Conservation (phyloP, 257 asterid genomes). For the Primulina eburnea region DNA sequence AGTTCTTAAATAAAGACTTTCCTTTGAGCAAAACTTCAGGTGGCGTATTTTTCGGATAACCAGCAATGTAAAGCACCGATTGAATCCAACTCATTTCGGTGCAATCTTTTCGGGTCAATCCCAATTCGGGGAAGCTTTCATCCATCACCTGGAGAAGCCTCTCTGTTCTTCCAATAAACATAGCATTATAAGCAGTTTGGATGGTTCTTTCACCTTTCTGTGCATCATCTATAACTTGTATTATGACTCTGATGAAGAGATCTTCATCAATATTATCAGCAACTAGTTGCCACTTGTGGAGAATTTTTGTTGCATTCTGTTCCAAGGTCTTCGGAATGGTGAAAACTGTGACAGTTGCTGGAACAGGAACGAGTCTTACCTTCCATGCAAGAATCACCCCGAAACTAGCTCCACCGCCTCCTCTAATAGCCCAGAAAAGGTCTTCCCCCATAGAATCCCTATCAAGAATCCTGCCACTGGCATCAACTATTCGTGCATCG, state of each 20-base stretch:
- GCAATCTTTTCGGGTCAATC: slow-evolving; percentile 46
- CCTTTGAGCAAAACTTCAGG: slow-evolving; percentile 61
- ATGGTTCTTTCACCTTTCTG: slow-evolving; percentile 44
- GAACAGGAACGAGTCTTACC: slow-evolving; percentile 51
- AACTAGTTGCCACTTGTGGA: slow-evolving; percentile 59
- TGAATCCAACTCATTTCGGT: slow-evolving; percentile 63
- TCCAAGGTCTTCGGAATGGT: slow-evolving; percentile 51
- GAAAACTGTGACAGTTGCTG: slow-evolving; percentile 50
- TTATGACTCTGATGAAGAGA: slow-evolving; percentile 55
- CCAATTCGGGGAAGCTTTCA: slow-evolving; percentile 52
- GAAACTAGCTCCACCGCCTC: slow-evolving; percentile 64
- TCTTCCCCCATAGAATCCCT: slow-evolving; percentile 60
- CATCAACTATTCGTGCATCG: slow-evolving; percentile 57
- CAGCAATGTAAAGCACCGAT: slow-evolving; percentile 54
- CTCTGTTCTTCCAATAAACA: slow-evolving; percentile 44
- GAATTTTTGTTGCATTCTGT: slow-evolving; percentile 45
- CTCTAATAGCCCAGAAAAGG: slow-evolving; percentile 66
- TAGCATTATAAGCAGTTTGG: slow-evolving; percentile 43
- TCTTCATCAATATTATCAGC: slow-evolving; percentile 52
- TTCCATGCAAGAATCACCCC: slow-evolving; percentile 63
- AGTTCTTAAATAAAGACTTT: slow-evolving; percentile 55
- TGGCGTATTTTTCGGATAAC: slow-evolving; percentile 44
- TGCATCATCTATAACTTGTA: slow-evolving; percentile 28
- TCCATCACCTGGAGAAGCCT: slow-evolving; percentile 43
- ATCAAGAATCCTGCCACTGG: slow-evolving; percentile 43